A percentile compares a stretch with the other conserved stretches of the same genome.
Evolutionary conservation across 2,329 filamentous ascomycete genomes (phyloP).

Genomic region (Fusarium floridanum): DNA sequence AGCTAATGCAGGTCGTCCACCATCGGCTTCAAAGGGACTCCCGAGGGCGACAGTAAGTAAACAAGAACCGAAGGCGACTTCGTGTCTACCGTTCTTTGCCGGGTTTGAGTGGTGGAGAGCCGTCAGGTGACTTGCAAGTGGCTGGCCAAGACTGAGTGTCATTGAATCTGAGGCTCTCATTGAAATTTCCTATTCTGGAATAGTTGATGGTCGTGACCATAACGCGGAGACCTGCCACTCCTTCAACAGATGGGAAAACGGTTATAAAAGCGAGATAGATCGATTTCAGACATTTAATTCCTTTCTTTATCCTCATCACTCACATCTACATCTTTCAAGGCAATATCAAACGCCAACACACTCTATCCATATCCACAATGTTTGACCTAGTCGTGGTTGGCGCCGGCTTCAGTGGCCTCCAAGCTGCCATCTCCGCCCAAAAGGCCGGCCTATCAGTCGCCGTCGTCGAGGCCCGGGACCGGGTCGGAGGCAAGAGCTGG

Average conservation of each 20-base stretch:
- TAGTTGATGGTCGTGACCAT: neutral
- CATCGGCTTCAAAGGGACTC: neutral
- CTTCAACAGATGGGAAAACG: neutral
- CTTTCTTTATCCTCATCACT: neutral
- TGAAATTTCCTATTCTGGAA: constrained; percentile 6
- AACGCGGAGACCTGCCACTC: neutral
- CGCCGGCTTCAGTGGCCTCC: constrained; percentile 57
- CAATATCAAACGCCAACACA: neutral
- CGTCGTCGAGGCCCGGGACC: constrained; percentile 63
- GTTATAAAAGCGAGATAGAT: constrained; percentile 10
- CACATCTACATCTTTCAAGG: neutral
- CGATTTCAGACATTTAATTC: neutral
- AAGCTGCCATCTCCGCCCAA: constrained; percentile 53
- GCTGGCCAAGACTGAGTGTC: neutral
- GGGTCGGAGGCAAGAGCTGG: constrained; percentile 66
- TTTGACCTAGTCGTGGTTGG: constrained; percentile 58
- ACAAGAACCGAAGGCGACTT: neutral
- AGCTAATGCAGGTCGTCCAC: neutral
- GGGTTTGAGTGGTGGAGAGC: neutral
- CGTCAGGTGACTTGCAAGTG: neutral
- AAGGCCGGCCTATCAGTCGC: constrained; percentile 54
- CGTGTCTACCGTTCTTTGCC: neutral
- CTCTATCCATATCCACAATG: constrained; percentile 5
- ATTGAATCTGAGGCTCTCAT: constrained; percentile 7
- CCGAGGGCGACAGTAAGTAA: neutral